Percentiles rank a stretch among this genome's conserved stretches.
phyloP scores from a whole-genome alignment of 306 rosid species.

The Albizia julibrissin region DNA sequence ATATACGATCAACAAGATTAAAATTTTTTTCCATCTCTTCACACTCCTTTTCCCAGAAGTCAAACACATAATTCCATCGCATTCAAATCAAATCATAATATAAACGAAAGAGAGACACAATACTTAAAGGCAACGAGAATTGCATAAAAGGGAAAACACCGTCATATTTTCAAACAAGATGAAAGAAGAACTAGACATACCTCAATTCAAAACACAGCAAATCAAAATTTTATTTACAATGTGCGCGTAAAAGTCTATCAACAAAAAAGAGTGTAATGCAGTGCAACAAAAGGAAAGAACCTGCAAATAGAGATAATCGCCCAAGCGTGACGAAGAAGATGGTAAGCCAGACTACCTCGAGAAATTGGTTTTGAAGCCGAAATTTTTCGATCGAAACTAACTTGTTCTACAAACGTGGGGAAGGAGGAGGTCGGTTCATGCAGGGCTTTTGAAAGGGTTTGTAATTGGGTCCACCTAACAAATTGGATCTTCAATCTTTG shows the following conservation, averaged over 20 bases:
- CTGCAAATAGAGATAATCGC: not conserved
- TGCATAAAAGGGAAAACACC: not conserved
- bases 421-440: not conserved
- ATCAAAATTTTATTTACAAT: not conserved
- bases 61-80: not conserved
- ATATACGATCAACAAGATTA: not conserved
- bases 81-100: not conserved
- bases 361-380: not conserved
- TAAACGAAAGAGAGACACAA: not conserved
- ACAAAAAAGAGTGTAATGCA: not conserved
- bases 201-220: not conserved
- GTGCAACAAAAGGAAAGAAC: constrained; percentile 6
- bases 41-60: not conserved
- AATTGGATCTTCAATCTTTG: not conserved
- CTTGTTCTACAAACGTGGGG: not conserved
- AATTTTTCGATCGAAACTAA: not conserved
- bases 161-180: not conserved
- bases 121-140: not conserved
- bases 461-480: not conserved
- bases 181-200: not conserved
- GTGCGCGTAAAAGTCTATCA: not conserved
- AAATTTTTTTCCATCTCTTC: not conserved
- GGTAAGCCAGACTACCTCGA: not conserved
- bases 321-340: not conserved
- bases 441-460: not conserved